These are phyloP conservation scores for Eucalyptus curtisii DNA, from an alignment of 345 rosid genomes.

Conservation along the genomic window DNA sequence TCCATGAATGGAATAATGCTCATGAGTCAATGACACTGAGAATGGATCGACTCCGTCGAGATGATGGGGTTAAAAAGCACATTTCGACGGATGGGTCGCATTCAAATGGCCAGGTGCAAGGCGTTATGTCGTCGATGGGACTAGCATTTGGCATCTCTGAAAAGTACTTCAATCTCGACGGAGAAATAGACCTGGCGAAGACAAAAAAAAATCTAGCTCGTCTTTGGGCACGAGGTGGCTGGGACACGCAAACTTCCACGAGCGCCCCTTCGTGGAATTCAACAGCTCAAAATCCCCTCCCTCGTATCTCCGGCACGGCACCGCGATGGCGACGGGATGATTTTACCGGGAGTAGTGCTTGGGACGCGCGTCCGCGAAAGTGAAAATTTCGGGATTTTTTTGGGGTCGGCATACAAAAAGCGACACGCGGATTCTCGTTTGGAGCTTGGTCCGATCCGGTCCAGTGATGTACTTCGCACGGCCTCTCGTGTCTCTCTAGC, in stretches of 20 bases:
- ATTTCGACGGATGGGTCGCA: not conserved
- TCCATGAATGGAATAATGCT: not conserved
- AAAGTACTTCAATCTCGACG: not conserved
- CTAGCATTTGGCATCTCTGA: not conserved
- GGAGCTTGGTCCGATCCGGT: not conserved
- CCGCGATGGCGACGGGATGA: not conserved
- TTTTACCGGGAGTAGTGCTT: not conserved
- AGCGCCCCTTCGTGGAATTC: not conserved
- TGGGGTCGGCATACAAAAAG: not conserved
- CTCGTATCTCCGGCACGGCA: not conserved
- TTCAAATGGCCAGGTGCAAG: not conserved
- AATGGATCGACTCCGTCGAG: not conserved
- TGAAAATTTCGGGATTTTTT: no score
- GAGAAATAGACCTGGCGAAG: not conserved
- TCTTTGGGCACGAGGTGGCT: not conserved
- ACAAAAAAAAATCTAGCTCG: not conserved
- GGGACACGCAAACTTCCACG: not conserved
- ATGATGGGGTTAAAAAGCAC: not conserved
- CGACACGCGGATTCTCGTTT: not conserved
- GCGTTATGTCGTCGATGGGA: not conserved
- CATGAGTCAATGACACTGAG: rapidly evolving
- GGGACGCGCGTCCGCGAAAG: not conserved
- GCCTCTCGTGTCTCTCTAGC: not conserved
- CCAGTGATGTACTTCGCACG: not conserved
- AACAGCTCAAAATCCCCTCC: not conserved